Percentiles rank a stretch among this genome's conserved stretches.
Evolutionary conservation across 805 yeast genomes (phyloP).

Genomic region (Starmerella powellii): DNA sequence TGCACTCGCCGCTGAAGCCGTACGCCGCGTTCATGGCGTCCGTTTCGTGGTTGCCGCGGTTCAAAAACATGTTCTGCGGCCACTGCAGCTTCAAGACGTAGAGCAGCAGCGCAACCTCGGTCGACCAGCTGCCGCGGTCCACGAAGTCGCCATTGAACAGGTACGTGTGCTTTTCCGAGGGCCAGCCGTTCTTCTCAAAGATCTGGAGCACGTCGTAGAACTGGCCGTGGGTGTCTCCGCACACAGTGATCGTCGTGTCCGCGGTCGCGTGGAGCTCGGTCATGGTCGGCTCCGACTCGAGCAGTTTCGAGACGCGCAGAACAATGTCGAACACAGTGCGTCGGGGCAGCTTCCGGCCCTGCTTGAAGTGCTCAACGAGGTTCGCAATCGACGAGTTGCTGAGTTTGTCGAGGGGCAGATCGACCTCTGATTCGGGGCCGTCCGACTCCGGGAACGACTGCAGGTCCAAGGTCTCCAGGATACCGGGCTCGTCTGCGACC

Average conservation of each 20-base stretch:
- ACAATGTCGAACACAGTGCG: constrained; percentile 74
- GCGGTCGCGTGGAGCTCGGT: constrained; percentile 46
- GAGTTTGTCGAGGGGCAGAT: constrained; percentile 33
- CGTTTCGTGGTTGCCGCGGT: constrained; percentile 95
- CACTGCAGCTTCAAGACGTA: constrained; percentile 64
- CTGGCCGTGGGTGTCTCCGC: constrained; percentile 98
- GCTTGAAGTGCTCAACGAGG: constrained; percentile 59
- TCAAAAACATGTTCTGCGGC: constrained; percentile 60
- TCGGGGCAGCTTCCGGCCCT: constrained; percentile 65
- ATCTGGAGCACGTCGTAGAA: constrained; percentile 78
- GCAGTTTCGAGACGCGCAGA: constrained; percentile 52
- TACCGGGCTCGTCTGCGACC: constrained; percentile 46
- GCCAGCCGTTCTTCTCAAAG: constrained; percentile 60
- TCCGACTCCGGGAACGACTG: constrained; percentile 33
- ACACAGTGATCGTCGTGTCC: constrained; percentile 54
- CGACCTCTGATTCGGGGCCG: constrained; percentile 42
- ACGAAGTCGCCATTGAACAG: constrained; percentile 96
- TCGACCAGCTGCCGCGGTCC: constrained; percentile 96
- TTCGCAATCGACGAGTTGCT: constrained; percentile 44
- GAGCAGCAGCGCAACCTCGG: constrained; percentile 79
- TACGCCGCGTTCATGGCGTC: constrained; percentile 93
- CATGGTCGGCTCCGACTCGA: constrained; percentile 57
- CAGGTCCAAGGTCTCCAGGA: constrained; percentile 33
- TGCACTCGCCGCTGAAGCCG: constrained; percentile 94
- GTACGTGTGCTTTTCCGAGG: constrained; percentile 54